phyloP scores from a whole-genome alignment of 2,329 filamentous ascomycete species.

The Colletotrichum somersetense region DNA sequence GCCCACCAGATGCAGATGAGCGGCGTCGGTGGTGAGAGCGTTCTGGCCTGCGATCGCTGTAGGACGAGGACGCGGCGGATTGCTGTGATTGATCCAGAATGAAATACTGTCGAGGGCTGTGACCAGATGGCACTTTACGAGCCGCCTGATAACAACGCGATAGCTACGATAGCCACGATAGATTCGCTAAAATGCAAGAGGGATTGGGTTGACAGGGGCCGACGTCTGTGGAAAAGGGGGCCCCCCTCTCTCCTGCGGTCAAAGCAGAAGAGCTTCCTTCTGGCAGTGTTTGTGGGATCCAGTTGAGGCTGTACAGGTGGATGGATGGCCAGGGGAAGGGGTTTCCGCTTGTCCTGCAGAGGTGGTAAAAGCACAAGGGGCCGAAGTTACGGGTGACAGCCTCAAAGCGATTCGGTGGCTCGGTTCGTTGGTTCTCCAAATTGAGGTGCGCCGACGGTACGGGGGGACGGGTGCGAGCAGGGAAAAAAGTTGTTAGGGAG shows the following conservation, averaged over 20 bases:
- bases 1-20: constrained; percentile 48
- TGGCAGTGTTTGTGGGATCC: constrained; percentile 14
- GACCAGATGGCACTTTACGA: constrained; percentile 42
- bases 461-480: constrained; percentile 28
- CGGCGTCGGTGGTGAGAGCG: constrained; percentile 50
- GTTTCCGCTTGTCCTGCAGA: constrained; percentile 7
- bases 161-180: constrained; percentile 28
- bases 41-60: constrained; percentile 45
- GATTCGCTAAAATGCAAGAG: constrained; percentile 33
- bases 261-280: constrained; percentile 18
- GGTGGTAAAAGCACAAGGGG: constrained; percentile 1
- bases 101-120: constrained; percentile 41
- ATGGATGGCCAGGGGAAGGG: constrained; percentile 6
- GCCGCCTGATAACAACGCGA: constrained; percentile 42
- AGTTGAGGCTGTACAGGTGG: constrained; percentile 35
- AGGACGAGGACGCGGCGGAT: constrained; percentile 44
- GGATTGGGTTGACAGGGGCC: constrained; percentile 32
- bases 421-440: constrained; percentile 6
- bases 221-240: constrained; percentile 39
- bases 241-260: constrained; percentile 22
- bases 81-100: constrained; percentile 42
- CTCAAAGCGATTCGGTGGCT: constrained; percentile 20
- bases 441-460: constrained; percentile 17
- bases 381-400: constrained; percentile 2
- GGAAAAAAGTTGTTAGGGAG: constrained; percentile 26